A percentile compares a stretch with the other conserved stretches of the same genome.
phyloP scores from a whole-genome alignment of 106 monocot genomes.

The Dactylorhiza incarnata region DNA sequence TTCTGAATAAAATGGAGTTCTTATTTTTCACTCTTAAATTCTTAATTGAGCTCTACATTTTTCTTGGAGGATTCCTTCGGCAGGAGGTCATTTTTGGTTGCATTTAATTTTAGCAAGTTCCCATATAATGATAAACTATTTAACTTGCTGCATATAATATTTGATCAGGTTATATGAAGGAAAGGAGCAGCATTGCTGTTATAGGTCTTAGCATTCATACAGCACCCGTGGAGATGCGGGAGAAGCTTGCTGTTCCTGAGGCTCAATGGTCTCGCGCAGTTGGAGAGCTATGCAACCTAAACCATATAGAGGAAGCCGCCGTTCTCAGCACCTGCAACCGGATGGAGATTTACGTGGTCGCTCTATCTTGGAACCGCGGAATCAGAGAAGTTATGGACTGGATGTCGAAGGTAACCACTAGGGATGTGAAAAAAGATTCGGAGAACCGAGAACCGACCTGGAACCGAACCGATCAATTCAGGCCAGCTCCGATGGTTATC shows the following conservation, averaged over 20 bases:
- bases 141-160: background rate
- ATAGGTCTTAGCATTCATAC: constrained; percentile 90
- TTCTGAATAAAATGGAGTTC: no score
- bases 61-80: background rate
- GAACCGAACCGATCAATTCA: no score
- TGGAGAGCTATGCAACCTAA: constrained; percentile 69
- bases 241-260: constrained; percentile 95
- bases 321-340: constrained; percentile 99
- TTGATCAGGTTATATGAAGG: constrained; percentile 84
- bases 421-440: no score
- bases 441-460: no score
- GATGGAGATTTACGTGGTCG: constrained; percentile 97
- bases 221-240: constrained; percentile 94
- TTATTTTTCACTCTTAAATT: no score
- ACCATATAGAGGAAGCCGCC: constrained; percentile 98
- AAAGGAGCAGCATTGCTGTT: constrained; percentile 87
- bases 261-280: constrained; percentile 86
- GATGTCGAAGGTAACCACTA: constrained; percentile 81
- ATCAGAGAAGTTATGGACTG: constrained; percentile 92
- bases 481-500: no score
- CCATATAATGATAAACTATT: background rate
- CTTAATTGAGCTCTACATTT: background rate
- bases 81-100: background rate
- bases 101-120: background rate
- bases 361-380: constrained; percentile 92